phyloP scores from a whole-genome alignment of 768 basidiomycete species.

The Tephrocybe rancida region DNA sequence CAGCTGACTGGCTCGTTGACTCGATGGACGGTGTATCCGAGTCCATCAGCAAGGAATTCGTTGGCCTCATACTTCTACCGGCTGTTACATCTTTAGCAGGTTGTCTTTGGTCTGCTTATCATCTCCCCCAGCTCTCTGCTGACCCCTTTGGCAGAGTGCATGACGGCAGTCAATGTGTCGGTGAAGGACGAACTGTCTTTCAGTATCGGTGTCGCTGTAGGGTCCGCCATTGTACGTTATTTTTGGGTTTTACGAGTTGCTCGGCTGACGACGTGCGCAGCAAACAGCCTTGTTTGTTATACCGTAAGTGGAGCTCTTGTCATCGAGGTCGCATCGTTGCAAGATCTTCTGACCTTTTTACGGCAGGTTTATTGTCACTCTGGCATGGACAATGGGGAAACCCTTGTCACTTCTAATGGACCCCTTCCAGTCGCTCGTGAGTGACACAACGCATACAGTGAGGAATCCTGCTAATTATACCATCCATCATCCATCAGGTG shows the following conservation, averaged over 20 bases:
- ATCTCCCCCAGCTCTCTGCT: no score
- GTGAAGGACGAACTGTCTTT: conserved; percentile 89
- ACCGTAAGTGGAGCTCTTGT: conserved; percentile 51
- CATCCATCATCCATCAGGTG: conserved; percentile 50
- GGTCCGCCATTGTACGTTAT: conserved; percentile 72
- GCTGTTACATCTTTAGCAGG: conserved; percentile 82
- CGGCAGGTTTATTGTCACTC: conserved; percentile 66
- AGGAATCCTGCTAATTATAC: conserved; percentile 11
- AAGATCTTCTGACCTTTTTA: neutral
- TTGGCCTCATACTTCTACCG: conserved; percentile 87
- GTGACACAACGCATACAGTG: conserved; percentile 28
- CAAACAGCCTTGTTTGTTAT: conserved; percentile 88
- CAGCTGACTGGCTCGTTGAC: conserved; percentile 73
- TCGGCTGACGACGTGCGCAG: conserved; percentile 32
- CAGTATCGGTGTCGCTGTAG: conserved; percentile 88
- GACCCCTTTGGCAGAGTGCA: conserved; percentile 60
- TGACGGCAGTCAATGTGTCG: conserved; percentile 89
- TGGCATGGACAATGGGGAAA: conserved; percentile 84
- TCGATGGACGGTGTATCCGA: conserved; percentile 79
- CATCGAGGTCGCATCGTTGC: neutral
- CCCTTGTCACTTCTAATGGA: conserved; percentile 84
- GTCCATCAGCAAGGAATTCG: conserved; percentile 83
- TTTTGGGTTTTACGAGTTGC: neutral
- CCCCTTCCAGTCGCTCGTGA: conserved; percentile 78
- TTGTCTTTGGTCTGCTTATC: conserved; percentile 22